These are phyloP conservation scores for Cochlearia excelsa DNA, from an alignment of 345 rosid species.

Conservation along the genomic window DNA sequence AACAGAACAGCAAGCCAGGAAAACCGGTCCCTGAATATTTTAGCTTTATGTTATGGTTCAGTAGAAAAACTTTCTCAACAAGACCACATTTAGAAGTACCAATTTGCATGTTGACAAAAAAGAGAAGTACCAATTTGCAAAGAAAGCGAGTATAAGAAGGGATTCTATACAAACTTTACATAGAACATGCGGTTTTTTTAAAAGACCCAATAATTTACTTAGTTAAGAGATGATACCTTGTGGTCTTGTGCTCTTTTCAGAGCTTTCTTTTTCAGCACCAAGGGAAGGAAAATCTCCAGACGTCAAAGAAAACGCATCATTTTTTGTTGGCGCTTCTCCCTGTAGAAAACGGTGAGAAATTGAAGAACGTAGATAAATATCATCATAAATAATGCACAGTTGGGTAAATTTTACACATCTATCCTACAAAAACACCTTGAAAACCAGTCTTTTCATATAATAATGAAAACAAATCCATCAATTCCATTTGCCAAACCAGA, in stretches of 20 bases:
- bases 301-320: conserved; percentile 74
- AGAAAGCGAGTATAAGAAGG: too few relatives aligned
- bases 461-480: conserved; percentile 21
- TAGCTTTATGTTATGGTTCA: conserved; percentile 5
- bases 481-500: conserved; percentile 14
- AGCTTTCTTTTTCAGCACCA: conserved; percentile 72
- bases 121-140: too few relatives aligned
- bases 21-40: conserved; percentile 7
- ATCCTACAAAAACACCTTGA: conserved; percentile 9
- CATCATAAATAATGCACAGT: background rate
- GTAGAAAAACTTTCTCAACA: conserved; percentile 15
- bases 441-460: conserved; percentile 9
- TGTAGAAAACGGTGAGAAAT: conserved; percentile 39
- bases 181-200: too few relatives aligned
- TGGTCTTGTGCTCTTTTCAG: conserved; percentile 50
- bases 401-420: conserved; percentile 10
- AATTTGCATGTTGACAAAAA: too few relatives aligned
- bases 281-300: conserved; percentile 96
- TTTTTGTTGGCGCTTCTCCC: conserved; percentile 63
- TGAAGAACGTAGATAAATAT: conserved; percentile 7
- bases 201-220: too few relatives aligned
- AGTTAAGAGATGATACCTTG: conserved; percentile 53
- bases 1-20: conserved; percentile 20
- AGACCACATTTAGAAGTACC: conserved; percentile 7
- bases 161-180: too few relatives aligned